Evolutionary conservation across 2,329 filamentous ascomycete genomes (phyloP).

Genomic region (Coleophoma cylindrospora): DNA sequence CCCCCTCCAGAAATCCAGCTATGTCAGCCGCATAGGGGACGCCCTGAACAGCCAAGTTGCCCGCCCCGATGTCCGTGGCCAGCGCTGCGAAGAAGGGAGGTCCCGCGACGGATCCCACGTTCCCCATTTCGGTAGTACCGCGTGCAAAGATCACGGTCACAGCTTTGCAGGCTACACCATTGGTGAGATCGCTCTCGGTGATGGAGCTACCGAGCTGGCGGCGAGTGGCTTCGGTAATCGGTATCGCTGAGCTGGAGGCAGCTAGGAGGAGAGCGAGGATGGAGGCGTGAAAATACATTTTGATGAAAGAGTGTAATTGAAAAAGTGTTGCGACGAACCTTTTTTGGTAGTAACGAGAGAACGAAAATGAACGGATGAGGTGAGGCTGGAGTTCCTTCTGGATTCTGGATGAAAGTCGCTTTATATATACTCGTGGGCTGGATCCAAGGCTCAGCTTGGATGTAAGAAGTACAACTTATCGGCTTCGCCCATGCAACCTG

Average conservation of each 20-base stretch:
- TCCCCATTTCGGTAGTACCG: conserved; percentile 47
- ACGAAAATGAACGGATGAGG: background rate
- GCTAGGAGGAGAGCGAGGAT: background rate
- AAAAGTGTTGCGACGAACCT: background rate
- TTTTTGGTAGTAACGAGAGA: background rate
- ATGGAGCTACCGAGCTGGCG: background rate
- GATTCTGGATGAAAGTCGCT: background rate
- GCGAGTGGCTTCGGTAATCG: background rate
- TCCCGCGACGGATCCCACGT: conserved; percentile 43
- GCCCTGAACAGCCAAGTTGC: conserved; percentile 45
- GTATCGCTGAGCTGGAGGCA: background rate
- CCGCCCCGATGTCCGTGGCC: conserved; percentile 31
- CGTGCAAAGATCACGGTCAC: conserved; percentile 53
- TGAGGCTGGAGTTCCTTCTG: background rate
- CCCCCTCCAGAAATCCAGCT: conserved; percentile 37
- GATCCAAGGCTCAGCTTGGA: background rate
- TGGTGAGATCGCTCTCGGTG: background rate
- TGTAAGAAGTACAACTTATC: background rate
- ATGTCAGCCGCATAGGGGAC: conserved; percentile 43
- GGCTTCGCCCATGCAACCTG: background rate
- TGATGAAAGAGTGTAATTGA: background rate
- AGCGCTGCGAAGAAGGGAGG: conserved; percentile 45
- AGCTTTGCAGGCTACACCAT: background rate
- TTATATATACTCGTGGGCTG: background rate
- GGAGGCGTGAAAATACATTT: background rate